Base-by-base conservation (phyloP, 108 stramenopile genomes). In the Discostella stelligeroides region DNA sequence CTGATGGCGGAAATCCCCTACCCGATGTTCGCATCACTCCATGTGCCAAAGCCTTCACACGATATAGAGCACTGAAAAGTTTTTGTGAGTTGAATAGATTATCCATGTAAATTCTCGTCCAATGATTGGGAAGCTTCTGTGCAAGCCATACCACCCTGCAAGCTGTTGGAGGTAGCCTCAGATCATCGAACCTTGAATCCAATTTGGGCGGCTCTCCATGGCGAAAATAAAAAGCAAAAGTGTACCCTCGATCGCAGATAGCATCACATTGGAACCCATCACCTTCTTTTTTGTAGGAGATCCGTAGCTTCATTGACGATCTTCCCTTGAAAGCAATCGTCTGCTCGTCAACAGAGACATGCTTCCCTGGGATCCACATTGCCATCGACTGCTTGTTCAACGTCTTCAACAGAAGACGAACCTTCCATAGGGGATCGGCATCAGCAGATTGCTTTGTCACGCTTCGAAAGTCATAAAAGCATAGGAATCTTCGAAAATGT, bases 261-360 rank as follows among this genome's bases (percentile, higher is more conserved):
- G 55, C 70, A 49, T 70, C 70, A 17, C 66, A 67, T 20, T 71
- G 63, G 55, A 64, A 78, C 1, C 76, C 70, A 55, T 78, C 70
- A 25, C 63, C 76, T 65, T 78, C 70, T 49, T 42, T 49, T 38
- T 78, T 71, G 76, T 71, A 78, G 12, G 63, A 45, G 17, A 78
- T 78, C 4, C 63, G 1, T 0, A 57, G 62, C 29, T 63, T 63
- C 43, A 70, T 40, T 6, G 34, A 34, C 34, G n/a, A n/a, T 15
- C 51, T 53, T 27, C 63, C 76, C 38, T 78, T 42, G 28, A 76
- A 76, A 3, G 68, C 61, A 37, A 72, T 46, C 0, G 70, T 79
- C 59, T 72, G 70, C 66, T 79, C 71, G 49, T 79, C 70, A 48
- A 59, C 25, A 14, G 66, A 13, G 0, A 74, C 73, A 34, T 24